Percentiles rank a stretch among this genome's conserved stretches.
phyloP scores from a whole-genome alignment of 2,329 filamentous ascomycete species.

The Incumbomyces lentus region DNA sequence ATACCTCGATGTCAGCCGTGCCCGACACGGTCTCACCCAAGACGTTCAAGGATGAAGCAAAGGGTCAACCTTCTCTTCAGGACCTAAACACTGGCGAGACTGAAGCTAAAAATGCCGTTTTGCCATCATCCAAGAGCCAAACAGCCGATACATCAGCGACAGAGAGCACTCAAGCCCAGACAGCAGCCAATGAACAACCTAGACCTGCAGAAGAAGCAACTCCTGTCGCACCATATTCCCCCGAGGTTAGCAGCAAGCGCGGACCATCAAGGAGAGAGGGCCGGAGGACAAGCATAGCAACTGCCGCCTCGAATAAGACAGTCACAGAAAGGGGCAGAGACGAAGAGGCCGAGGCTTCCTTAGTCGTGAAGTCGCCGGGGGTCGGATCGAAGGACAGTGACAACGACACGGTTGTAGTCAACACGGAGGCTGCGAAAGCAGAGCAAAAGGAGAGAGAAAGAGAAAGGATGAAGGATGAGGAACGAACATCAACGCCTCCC shows the following conservation, averaged over 20 bases:
- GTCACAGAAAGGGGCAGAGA: slow-evolving; percentile 3
- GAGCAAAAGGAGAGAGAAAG: background rate
- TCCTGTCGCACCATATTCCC: background rate
- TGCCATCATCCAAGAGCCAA: too few species aligned
- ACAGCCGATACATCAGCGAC: too few species aligned
- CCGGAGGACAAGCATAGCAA: slow-evolving; percentile 3
- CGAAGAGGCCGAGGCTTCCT: background rate
- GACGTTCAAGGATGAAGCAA: background rate
- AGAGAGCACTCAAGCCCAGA: background rate
- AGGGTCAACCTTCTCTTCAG: background rate
- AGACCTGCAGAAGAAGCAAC: background rate
- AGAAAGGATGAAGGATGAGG: slow-evolving; percentile 1
- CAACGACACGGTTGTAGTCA: slow-evolving; percentile 4
- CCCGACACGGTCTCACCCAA: background rate
- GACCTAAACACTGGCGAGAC: background rate
- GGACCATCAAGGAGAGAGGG: background rate
- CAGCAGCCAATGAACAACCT: background rate
- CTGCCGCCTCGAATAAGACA: background rate
- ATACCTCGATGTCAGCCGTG: too few species aligned
- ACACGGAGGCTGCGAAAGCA: background rate
- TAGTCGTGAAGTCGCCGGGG: background rate
- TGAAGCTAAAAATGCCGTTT: background rate
- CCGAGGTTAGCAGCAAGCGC: background rate
- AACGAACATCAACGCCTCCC: background rate
- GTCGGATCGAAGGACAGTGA: slow-evolving; percentile 2